Conservation (phyloP, 2,329 filamentous ascomycete genomes). For the Aurifilum marmelostoma region DNA sequence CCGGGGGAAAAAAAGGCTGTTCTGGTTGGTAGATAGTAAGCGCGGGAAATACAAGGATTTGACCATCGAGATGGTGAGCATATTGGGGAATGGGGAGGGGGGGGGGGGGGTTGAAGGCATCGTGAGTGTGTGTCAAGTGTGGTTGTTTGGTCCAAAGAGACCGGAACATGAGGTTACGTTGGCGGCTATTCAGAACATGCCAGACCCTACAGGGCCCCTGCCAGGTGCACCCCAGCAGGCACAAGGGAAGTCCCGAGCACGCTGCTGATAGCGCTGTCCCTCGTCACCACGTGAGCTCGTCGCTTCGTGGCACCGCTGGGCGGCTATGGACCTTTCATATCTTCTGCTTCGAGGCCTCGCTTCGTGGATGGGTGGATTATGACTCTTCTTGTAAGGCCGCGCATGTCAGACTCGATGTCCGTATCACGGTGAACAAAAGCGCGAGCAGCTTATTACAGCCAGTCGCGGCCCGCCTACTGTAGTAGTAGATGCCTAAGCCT, state of each 20-base stretch:
- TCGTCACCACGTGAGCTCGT: slow-evolving; percentile 14
- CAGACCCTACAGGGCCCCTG: slow-evolving; percentile 1
- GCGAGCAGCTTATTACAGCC: background rate
- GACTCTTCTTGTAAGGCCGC: background rate
- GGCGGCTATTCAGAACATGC: slow-evolving; percentile 23
- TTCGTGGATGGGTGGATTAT: background rate
- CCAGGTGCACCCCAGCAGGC: slow-evolving; percentile 21
- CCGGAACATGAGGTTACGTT: slow-evolving; percentile 22
- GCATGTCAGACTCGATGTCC: background rate
- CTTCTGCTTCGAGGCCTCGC: background rate
- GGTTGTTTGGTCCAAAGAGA: slow-evolving; percentile 12
- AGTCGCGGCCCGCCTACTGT: background rate
- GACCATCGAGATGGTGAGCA: background rate
- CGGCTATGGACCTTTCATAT: slow-evolving; percentile 12
- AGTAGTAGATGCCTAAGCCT: background rate
- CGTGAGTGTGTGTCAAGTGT: background rate
- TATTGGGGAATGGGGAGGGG: background rate
- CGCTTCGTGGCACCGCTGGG: slow-evolving; percentile 5
- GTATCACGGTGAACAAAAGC: background rate
- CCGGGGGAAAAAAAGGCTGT: background rate
- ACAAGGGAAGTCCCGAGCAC: slow-evolving; percentile 24
- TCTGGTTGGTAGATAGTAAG: background rate
- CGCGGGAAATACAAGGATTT: background rate
- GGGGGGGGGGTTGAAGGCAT: slow-evolving; percentile 4
- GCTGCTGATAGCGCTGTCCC: slow-evolving; percentile 1